phyloP scores from a whole-genome alignment of 805 yeast species.

The Cyberlindnera bimundalis region DNA sequence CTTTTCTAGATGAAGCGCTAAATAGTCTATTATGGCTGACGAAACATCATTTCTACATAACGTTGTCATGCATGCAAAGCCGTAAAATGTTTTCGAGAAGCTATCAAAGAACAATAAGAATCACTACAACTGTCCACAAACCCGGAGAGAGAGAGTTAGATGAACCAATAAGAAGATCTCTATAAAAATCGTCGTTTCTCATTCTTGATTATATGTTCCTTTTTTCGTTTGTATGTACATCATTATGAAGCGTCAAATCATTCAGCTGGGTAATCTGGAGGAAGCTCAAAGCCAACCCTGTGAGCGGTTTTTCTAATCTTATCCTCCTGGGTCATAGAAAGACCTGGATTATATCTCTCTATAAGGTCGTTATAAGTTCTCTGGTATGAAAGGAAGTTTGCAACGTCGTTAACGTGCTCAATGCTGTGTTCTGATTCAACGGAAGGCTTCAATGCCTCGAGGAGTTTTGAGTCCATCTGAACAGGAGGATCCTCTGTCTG shows the following conservation, averaged over 20 bases:
- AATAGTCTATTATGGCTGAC: no score
- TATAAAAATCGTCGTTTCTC: not conserved
- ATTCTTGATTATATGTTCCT: not conserved
- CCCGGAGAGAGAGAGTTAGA: no score
- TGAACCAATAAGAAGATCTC: no score
- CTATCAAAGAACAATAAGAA: no score
- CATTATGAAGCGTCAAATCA: not conserved
- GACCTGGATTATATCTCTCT: conserved; percentile 85
- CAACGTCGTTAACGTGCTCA: conserved; percentile 53
- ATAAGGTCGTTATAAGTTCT: conserved; percentile 72
- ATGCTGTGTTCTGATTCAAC: conserved; percentile 21
- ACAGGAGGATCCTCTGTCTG: conserved; percentile 20
- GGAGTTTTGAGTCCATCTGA: conserved; percentile 10
- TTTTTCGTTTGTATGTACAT: not conserved
- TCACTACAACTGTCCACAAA: no score
- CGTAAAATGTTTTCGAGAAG: no score
- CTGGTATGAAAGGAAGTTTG: conserved; percentile 65
- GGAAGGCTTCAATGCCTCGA: conserved; percentile 15
- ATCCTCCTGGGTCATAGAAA: conserved; percentile 72
- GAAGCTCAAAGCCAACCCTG: conserved; percentile 80
- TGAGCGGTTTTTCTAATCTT: conserved; percentile 77
- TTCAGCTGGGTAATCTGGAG: conserved; percentile 27
- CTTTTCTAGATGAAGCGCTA: no score
- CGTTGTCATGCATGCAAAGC: no score
- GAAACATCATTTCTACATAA: no score